A percentile compares a stretch with the other conserved stretches of the same genome.
These are phyloP conservation scores for Yamadazyma blattariae DNA, from an alignment of 1,139 yeast species.

Conservation along the genomic window DNA sequence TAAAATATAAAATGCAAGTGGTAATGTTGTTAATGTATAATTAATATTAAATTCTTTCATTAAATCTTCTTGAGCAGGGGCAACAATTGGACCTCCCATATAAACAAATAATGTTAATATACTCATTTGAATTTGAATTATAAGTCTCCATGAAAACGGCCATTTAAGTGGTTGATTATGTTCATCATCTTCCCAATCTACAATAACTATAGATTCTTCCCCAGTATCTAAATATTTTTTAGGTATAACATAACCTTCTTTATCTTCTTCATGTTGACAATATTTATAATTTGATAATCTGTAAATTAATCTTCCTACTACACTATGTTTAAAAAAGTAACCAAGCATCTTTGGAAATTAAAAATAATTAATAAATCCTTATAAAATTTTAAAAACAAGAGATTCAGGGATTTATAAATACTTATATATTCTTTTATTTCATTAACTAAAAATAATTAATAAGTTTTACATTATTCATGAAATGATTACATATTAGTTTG, in stretches of 20 bases:
- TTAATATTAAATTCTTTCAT: constrained; percentile 41
- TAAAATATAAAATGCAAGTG: constrained; percentile 38
- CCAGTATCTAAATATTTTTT: constrained; percentile 21
- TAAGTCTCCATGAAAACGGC: constrained; percentile 18
- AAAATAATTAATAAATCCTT: too few relatives aligned
- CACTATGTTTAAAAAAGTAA: too few relatives aligned
- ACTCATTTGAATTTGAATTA: constrained; percentile 20
- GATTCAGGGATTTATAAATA: too few relatives aligned
- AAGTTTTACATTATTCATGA: too few relatives aligned
- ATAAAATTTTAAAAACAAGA: too few relatives aligned
- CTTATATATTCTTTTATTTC: too few relatives aligned
- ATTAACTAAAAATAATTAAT: too few relatives aligned
- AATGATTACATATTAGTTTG: too few relatives aligned
- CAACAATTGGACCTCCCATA: constrained; percentile 28
- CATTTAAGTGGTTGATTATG: constrained; percentile 29
- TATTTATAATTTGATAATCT: constrained; percentile 28
- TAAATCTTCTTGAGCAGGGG: constrained; percentile 32
- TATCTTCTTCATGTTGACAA: constrained; percentile 31
- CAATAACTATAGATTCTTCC: background rate
- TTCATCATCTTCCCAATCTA: constrained; percentile 17
- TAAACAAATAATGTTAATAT: constrained; percentile 23
- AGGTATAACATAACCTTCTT: constrained; percentile 28
- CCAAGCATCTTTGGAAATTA: too few relatives aligned
- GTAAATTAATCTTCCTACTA: constrained; percentile 28
- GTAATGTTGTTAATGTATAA: constrained; percentile 44